Conservation (phyloP, 2,329 filamentous ascomycete species). For the Epichloe hybrida region DNA sequence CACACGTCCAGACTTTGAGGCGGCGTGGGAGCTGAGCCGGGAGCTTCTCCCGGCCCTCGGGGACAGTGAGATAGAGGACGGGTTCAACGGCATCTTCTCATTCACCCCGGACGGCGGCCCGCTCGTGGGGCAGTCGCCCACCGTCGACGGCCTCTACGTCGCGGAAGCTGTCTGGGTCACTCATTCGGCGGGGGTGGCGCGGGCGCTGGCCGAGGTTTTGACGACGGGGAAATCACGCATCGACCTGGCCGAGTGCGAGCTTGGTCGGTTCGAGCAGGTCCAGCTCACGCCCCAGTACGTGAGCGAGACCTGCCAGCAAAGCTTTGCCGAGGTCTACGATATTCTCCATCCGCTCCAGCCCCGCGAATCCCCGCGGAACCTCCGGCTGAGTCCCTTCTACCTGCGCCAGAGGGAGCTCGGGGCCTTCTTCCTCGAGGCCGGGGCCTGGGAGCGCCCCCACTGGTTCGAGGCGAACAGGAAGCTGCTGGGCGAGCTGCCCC, state of each 20-base stretch:
- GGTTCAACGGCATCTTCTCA: conserved; percentile 54
- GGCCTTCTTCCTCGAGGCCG: conserved; percentile 44
- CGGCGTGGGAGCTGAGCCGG: conserved; percentile 43
- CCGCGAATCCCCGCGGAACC: conserved; percentile 40
- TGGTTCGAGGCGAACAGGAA: conserved; percentile 46
- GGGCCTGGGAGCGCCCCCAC: conserved; percentile 49
- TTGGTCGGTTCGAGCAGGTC: conserved; percentile 47
- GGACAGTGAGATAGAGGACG: conserved; percentile 38
- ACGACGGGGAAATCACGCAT: conserved; percentile 41
- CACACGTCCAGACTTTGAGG: conserved; percentile 44
- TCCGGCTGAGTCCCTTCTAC: conserved; percentile 46
- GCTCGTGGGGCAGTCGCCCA: conserved; percentile 43
- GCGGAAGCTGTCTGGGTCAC: conserved; percentile 56
- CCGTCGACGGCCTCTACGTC: conserved; percentile 47
- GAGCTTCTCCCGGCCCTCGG: conserved; percentile 39
- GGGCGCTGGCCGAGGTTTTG: conserved; percentile 44
- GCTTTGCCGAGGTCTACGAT: conserved; percentile 52
- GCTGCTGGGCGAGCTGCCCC: conserved; percentile 36
- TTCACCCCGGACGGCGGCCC: conserved; percentile 52
- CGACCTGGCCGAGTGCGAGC: conserved; percentile 45
- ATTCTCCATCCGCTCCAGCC: conserved; percentile 49
- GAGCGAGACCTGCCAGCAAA: conserved; percentile 43
- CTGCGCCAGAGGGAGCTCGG: conserved; percentile 39
- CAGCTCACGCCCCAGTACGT: conserved; percentile 43
- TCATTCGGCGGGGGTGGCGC: conserved; percentile 49